phyloP scores from a whole-genome alignment of 805 yeast genomes.

The Maudiozyma serrabonitensis region DNA sequence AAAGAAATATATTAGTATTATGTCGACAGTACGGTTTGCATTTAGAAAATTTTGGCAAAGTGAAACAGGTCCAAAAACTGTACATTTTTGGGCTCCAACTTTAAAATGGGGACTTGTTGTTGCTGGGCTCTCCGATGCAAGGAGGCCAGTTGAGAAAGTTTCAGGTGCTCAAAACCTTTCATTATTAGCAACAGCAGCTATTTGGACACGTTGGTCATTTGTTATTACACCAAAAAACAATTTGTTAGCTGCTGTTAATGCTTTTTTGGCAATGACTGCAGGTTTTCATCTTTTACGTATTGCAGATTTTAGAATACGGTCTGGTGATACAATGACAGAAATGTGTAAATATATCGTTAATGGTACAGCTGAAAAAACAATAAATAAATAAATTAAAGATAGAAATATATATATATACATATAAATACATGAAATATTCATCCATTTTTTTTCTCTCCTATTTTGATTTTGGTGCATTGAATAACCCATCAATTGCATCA shows the following conservation, averaged over 20 bases:
- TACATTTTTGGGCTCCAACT: slow-evolving; percentile 91
- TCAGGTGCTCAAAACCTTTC: slow-evolving; percentile 70
- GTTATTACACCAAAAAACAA: slow-evolving; percentile 84
- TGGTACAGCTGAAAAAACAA: slow-evolving; percentile 27
- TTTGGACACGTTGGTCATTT: slow-evolving; percentile 98
- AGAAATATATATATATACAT: not conserved
- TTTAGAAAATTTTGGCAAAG: slow-evolving; percentile 69
- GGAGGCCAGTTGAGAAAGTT: slow-evolving; percentile 86
- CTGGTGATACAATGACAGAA: slow-evolving; percentile 54
- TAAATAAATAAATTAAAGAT: not conserved
- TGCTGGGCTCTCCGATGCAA: slow-evolving; percentile 82
- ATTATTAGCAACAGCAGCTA: slow-evolving; percentile 80
- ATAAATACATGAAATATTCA: not conserved
- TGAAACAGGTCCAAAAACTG: slow-evolving; percentile 92
- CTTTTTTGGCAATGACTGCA: slow-evolving; percentile 86
- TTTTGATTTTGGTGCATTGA: slow-evolving; percentile 15
- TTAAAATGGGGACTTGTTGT: slow-evolving; percentile 84
- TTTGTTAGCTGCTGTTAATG: slow-evolving; percentile 86
- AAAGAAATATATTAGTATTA: not conserved
- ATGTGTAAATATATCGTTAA: slow-evolving; percentile 48
- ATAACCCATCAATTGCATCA: slow-evolving; percentile 55
- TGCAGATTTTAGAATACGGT: slow-evolving; percentile 48
- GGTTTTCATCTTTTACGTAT: slow-evolving; percentile 75
- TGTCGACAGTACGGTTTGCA: slow-evolving; percentile 19
- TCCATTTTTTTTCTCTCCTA: not conserved